Evolutionary conservation across 441 rosid species (phyloP).

Genomic region (Pelargonium myrrhifolium): DNA sequence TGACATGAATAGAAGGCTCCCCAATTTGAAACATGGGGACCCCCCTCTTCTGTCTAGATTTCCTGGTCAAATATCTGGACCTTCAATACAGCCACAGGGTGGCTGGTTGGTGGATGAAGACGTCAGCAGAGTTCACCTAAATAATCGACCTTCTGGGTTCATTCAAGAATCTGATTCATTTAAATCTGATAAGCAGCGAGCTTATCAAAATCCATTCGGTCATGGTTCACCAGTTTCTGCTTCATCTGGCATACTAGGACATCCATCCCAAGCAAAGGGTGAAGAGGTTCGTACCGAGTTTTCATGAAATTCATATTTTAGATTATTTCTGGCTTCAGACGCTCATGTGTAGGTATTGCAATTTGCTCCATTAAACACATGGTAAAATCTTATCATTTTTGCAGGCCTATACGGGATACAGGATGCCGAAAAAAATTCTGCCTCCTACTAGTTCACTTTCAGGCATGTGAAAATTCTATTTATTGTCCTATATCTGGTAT

Average conservation of each 20-base stretch:
- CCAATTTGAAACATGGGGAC: constrained; percentile 14
- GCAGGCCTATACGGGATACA: constrained; percentile 48
- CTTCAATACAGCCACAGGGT: not conserved
- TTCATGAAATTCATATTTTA: not conserved
- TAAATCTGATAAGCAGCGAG: not conserved
- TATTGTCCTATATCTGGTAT: constrained; percentile 8
- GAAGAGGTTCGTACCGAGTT: not conserved
- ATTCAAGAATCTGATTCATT: not conserved
- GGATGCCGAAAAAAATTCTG: constrained; percentile 37
- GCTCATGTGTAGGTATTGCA: not conserved
- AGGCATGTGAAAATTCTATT: constrained; percentile 36
- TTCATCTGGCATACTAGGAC: not conserved
- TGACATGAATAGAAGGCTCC: constrained; percentile 20
- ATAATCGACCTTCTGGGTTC: constrained; percentile 6
- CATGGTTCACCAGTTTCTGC: not conserved
- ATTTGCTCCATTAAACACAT: not conserved
- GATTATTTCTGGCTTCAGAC: not conserved
- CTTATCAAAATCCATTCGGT: constrained; percentile 1
- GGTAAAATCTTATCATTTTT: constrained; percentile 13
- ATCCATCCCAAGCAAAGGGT: constrained; percentile 4
- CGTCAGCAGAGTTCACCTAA: constrained; percentile 15
- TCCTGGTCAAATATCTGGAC: constrained; percentile 13
- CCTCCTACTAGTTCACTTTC: constrained; percentile 44
- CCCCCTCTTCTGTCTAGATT: constrained; percentile 21
- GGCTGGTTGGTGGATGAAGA: not conserved